phyloP scores from a whole-genome alignment of 371 early-diverging fungal species.

The Mucor sp. region DNA sequence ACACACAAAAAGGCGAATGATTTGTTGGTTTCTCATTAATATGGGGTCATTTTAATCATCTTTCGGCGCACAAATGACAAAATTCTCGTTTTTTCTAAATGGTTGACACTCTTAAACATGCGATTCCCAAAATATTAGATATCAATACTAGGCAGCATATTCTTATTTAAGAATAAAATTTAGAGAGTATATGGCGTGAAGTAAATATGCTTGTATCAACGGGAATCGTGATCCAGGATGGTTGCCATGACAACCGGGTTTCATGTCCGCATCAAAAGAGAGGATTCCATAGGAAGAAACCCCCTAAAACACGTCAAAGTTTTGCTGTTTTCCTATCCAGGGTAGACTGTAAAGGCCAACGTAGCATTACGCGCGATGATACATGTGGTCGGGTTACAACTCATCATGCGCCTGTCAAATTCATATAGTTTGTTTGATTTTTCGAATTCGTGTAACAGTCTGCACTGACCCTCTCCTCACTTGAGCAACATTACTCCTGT shows the following conservation, averaged over 20 bases:
- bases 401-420: neutral
- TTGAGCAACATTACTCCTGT: neutral
- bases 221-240: neutral
- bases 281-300: neutral
- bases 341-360: too few relatives aligned
- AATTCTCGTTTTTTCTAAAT: neutral
- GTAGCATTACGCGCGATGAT: neutral
- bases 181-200: too few relatives aligned
- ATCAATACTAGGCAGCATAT: neutral
- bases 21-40: neutral
- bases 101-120: neutral
- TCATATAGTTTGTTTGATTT: neutral
- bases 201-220: too few relatives aligned
- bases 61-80: neutral
- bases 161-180: neutral
- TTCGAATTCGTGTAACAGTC: neutral
- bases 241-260: neutral
- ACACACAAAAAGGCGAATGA: neutral
- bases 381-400: neutral
- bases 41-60: neutral
- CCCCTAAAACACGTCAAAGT: neutral
- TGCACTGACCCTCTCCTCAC: neutral
- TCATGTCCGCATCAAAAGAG: neutral
- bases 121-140: neutral
- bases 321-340: neutral